Conservation (phyloP, 164 flowering plant species). For the Protea cynaroides region DNA sequence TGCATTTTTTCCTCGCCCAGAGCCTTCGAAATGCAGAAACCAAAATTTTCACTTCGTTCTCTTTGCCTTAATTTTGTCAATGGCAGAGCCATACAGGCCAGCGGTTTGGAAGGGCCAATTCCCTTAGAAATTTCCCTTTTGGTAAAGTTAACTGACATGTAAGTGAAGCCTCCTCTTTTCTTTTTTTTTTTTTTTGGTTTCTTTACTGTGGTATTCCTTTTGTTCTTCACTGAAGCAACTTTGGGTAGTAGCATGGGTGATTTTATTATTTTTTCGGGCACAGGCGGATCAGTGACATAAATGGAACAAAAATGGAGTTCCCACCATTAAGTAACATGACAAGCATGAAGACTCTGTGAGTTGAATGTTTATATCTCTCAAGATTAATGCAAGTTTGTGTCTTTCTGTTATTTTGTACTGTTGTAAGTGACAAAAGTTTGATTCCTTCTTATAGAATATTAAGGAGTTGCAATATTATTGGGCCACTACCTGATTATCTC, state of each 20-base stretch:
- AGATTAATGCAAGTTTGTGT: background rate
- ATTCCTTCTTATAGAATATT: constrained; percentile 28
- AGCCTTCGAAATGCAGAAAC: background rate
- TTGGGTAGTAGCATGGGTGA: background rate
- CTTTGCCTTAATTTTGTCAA: background rate
- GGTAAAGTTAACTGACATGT: constrained; percentile 41
- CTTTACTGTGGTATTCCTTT: background rate
- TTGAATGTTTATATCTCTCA: constrained; percentile 9
- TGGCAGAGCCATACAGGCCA: constrained; percentile 55
- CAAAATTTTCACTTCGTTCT: background rate
- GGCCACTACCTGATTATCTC: constrained; percentile 49
- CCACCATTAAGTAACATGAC: constrained; percentile 39
- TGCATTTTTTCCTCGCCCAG: background rate
- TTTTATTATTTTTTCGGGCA: background rate
- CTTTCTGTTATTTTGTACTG: background rate
- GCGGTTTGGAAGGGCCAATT: constrained; percentile 65
- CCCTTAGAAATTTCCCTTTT: constrained; percentile 48
- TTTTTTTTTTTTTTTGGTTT: background rate
- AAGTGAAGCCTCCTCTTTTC: constrained; percentile 19
- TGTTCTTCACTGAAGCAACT: background rate
- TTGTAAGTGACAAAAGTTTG: background rate
- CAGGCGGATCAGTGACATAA: constrained; percentile 75
- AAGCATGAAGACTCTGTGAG: constrained; percentile 44
- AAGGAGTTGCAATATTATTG: constrained; percentile 59
- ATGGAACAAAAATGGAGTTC: constrained; percentile 37